These are phyloP conservation scores for Exophiala alcalophila DNA, from an alignment of 2,329 filamentous ascomycete genomes.

Conservation along the genomic window DNA sequence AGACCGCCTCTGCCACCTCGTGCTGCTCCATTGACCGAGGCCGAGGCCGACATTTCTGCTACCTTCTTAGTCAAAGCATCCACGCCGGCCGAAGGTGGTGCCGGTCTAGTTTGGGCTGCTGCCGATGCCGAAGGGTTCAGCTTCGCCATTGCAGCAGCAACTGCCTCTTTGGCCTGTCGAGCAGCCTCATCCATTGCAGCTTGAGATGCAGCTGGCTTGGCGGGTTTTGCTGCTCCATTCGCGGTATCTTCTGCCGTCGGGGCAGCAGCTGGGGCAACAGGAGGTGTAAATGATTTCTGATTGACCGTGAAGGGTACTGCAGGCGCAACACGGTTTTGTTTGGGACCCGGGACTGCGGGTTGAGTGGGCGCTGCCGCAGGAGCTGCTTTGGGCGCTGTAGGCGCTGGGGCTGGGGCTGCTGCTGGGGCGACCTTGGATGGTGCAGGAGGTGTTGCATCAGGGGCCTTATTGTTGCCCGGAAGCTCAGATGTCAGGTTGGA, in stretches of 20 bases:
- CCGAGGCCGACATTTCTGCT: slow-evolving; percentile 44
- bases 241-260: slow-evolving; percentile 34
- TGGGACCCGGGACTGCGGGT: slow-evolving; percentile 34
- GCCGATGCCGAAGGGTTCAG: slow-evolving; percentile 34
- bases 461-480: slow-evolving; percentile 41
- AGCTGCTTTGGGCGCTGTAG: slow-evolving; percentile 25
- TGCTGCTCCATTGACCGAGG: slow-evolving; percentile 37
- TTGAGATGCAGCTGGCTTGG: slow-evolving; percentile 27
- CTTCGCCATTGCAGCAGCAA: slow-evolving; percentile 53
- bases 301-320: slow-evolving; percentile 43
- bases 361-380: slow-evolving; percentile 19
- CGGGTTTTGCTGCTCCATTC: slow-evolving; percentile 31
- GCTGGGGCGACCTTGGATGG: slow-evolving; percentile 20
- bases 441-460: slow-evolving; percentile 30
- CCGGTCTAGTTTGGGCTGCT: slow-evolving; percentile 31
- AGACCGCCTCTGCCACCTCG: slow-evolving; percentile 41
- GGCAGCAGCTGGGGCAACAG: slow-evolving; percentile 33
- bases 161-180: slow-evolving; percentile 49
- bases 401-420: slow-evolving; percentile 21
- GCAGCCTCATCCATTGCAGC: slow-evolving; percentile 47
- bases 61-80: slow-evolving; percentile 47
- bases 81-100: slow-evolving; percentile 38
- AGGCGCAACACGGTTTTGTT: slow-evolving; percentile 44
- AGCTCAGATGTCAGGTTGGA: slow-evolving; percentile 44
- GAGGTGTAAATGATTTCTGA: slow-evolving; percentile 39